Evolutionary conservation across 345 rosid genomes (phyloP), one percentile per base, ranked within the genome.

Genomic region (Syzygium aromaticum): DNA sequence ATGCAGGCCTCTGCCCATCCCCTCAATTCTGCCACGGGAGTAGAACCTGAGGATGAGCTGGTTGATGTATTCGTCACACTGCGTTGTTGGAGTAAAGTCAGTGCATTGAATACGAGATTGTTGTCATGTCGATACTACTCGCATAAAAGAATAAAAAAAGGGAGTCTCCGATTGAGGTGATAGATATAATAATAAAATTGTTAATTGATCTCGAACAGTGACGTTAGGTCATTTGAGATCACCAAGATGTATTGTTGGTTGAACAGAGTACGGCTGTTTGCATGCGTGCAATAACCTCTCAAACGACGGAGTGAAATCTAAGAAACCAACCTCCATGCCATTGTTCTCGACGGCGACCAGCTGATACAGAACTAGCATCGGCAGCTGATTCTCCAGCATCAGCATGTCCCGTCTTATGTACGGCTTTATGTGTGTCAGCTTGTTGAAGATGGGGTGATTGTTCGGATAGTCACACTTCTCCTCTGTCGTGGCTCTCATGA

Each of bases 381-480:
- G 95, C 86, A 94, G 59, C 84, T 94, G 95, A 87, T 94, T 94
- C 84, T 93, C 94, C 12, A 94, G 90, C 92, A 93, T 86, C 33
- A 94, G 49, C 95, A 93, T 94, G 83, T 94, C 95, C 22, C 94
- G 86, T 88, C 78, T 87, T 77, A 94, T 90, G 86, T 86, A 90
- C 0, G 94, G 95, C 87, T 86, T 56, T 2, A 92, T 87, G 57
- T 89, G 85, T 51, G 90, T 86, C 89, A 84, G 89, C 61, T 94
- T 94, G 73, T 92, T 92, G 73, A 94, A 94, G 52, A 92, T 43
- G 0, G 95, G 94, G 54, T 94, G 94, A 85, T 89, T 87, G 28
- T 46, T 59, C 8, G 89, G 92, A 22, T 94, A 92, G 46, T 90
- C 92, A 56, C 86, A 89, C 86, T 67, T 8, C 3, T 86, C 40